Percentiles rank a stretch among this genome's conserved stretches.
These are phyloP conservation scores for Coemansia asiatica DNA, from an alignment of 192 early-diverging fungal species.

Conservation along the genomic window DNA sequence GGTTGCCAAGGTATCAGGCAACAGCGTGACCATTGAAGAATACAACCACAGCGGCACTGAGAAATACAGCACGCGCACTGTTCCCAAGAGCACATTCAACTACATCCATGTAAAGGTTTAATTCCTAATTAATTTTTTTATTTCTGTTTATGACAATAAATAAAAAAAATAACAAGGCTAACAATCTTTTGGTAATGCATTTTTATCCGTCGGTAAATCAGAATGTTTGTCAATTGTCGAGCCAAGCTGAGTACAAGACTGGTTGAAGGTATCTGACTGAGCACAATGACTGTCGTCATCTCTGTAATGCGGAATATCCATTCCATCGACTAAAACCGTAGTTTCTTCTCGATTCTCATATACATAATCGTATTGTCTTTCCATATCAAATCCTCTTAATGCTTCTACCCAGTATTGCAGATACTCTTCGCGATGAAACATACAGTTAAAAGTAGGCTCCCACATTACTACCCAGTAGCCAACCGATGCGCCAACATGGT, in stretches of 20 bases:
- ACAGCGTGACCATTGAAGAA: slow-evolving; percentile 38
- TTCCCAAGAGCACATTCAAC: slow-evolving; percentile 29
- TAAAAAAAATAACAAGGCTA: background rate
- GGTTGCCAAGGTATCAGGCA: slow-evolving; percentile 26
- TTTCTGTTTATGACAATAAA: background rate
- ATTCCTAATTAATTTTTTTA: background rate
- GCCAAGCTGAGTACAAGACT: background rate
- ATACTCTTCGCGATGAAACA: slow-evolving; percentile 13
- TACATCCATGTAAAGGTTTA: slow-evolving; percentile 32
- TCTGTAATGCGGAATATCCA: background rate
- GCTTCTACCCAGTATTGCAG: slow-evolving; percentile 2
- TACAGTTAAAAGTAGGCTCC: slow-evolving; percentile 12
- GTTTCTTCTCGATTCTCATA: background rate
- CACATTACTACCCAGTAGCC: slow-evolving; percentile 23
- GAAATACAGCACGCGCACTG: slow-evolving; percentile 22
- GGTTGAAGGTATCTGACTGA: background rate
- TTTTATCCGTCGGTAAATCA: background rate
- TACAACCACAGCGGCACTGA: slow-evolving; percentile 29
- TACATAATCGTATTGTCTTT: background rate
- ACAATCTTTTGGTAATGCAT: background rate
- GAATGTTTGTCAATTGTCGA: background rate
- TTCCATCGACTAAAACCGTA: background rate
- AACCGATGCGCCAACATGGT: slow-evolving; percentile 7
- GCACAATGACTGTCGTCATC: background rate
- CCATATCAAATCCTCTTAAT: background rate